Percentiles rank a stretch among this genome's conserved stretches.
phyloP scores from a whole-genome alignment of 192 early-diverging fungal species.

The Coemansia sp. region DNA sequence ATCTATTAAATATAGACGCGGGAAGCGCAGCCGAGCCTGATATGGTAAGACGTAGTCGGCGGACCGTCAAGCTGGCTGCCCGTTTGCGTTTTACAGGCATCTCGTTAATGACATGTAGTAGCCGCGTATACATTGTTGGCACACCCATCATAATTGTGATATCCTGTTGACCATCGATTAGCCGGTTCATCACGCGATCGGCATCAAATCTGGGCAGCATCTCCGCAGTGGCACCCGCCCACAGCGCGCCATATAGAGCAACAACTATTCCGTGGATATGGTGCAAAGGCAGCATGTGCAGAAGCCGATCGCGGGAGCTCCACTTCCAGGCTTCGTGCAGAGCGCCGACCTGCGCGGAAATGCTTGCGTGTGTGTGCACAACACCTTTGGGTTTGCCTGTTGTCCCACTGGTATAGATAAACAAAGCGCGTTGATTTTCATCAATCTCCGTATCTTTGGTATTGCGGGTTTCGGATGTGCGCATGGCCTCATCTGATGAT shows the following conservation, averaged over 20 bases:
- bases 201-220: slow-evolving; percentile 72
- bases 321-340: slow-evolving; percentile 74
- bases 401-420: slow-evolving; percentile 79
- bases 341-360: slow-evolving; percentile 65
- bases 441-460: slow-evolving; percentile 22
- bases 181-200: slow-evolving; percentile 63
- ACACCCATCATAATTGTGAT: slow-evolving; percentile 86
- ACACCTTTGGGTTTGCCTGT: slow-evolving; percentile 82
- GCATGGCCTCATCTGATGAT: slow-evolving; percentile 13
- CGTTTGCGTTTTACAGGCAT: slow-evolving; percentile 44
- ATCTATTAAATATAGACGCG: slow-evolving; percentile 61
- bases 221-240: slow-evolving; percentile 73
- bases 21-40: slow-evolving; percentile 79
- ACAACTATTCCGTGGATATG: slow-evolving; percentile 72
- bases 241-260: slow-evolving; percentile 67
- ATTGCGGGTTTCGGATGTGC: background rate
- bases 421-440: slow-evolving; percentile 59
- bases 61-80: slow-evolving; percentile 53
- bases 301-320: slow-evolving; percentile 63
- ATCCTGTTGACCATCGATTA: slow-evolving; percentile 55
- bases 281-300: slow-evolving; percentile 81
- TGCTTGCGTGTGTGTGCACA: slow-evolving; percentile 65
- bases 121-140: slow-evolving; percentile 82
- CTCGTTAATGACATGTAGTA: slow-evolving; percentile 59
- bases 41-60: slow-evolving; percentile 73